Evolutionary conservation across 345 rosid genomes (phyloP), one percentile per base, ranked within the genome.

Genomic region (Conringia planisiliqua): DNA sequence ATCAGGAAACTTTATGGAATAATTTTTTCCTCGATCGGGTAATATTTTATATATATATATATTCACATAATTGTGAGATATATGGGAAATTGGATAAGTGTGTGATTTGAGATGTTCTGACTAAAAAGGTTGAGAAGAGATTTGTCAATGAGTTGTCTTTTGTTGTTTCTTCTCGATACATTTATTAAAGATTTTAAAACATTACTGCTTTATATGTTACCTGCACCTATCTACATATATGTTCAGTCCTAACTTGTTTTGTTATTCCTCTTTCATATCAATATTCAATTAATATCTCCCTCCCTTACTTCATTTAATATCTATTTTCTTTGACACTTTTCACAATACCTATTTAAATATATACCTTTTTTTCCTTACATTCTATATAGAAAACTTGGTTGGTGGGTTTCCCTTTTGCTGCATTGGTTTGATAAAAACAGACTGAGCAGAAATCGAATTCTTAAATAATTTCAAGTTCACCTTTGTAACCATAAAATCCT

Each of bases 61-160:
- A 29, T 16, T 39, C 16, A 56, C 12, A 56, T 50, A 20, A 61
- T 22, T 38, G 42, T 50, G 17, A 33, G 51, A 35, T 44, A 26
- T 50, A 58, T 66, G 40, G 68, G 62, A 71, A 72, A 71, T 57
- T 59, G 73, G 77, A 60, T 51, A 77, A 71, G 10, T 78, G 62
- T 48, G 48, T 63, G 80, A 71, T 77, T 77, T 77, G 66, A 77
- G 76, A 64, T 55, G 72, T 77, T 78, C 81, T 78, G 77, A 78
- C 81, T 71, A 59, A 72, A 78, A 71, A 60, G 73, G 68, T 33
- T 47, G 71, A 46, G 72, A 64, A 39, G 80, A 63, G 71, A 71
- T 71, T 78, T 78, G 77, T 66, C 77, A 78, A 72, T 66, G 81
- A 71, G 77, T 72, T 78, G 77, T 78, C 81, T 78, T 72, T 72